These are phyloP conservation scores for Anisodus acutangulus DNA, from an alignment of 257 asterid genomes.

Conservation along the genomic window DNA sequence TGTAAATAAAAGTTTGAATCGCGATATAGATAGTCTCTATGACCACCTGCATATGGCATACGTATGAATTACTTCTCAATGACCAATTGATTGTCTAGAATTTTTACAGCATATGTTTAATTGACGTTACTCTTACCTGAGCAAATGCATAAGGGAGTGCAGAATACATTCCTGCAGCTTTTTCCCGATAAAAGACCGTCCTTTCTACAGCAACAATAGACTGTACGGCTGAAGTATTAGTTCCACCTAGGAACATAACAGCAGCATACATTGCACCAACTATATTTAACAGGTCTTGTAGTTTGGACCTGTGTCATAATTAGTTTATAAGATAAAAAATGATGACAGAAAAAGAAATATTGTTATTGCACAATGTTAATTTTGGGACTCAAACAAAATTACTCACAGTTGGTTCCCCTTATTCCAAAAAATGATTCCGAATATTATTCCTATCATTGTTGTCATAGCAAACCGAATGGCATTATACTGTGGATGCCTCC, in stretches of 20 bases:
- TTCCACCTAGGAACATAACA: slow-evolving; percentile 82
- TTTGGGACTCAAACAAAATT: background rate
- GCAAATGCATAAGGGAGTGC: slow-evolving; percentile 86
- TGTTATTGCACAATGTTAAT: background rate
- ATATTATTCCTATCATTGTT: slow-evolving; percentile 58
- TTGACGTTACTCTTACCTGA: slow-evolving; percentile 36
- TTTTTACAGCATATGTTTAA: background rate
- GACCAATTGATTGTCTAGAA: background rate
- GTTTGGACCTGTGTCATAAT: slow-evolving; percentile 53
- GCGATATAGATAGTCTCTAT: slow-evolving; percentile 63
- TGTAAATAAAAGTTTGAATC: slow-evolving; percentile 67
- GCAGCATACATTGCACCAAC: slow-evolving; percentile 85
- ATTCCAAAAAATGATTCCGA: slow-evolving; percentile 74
- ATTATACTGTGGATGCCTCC: slow-evolving; percentile 80
- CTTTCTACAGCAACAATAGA: slow-evolving; percentile 78
- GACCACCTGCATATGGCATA: slow-evolving; percentile 55
- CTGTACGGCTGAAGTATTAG: slow-evolving; percentile 74
- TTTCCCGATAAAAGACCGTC: slow-evolving; percentile 81
- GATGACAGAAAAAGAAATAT: background rate
- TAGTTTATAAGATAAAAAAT: background rate
- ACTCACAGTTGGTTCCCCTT: slow-evolving; percentile 71
- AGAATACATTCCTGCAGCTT: slow-evolving; percentile 87
- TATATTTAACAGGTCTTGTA: slow-evolving; percentile 69
- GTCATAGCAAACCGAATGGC: slow-evolving; percentile 72
- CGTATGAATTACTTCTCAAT: background rate